Base-by-base conservation (phyloP, 768 basidiomycete genomes). In the Candolleomyces eurysporus region DNA sequence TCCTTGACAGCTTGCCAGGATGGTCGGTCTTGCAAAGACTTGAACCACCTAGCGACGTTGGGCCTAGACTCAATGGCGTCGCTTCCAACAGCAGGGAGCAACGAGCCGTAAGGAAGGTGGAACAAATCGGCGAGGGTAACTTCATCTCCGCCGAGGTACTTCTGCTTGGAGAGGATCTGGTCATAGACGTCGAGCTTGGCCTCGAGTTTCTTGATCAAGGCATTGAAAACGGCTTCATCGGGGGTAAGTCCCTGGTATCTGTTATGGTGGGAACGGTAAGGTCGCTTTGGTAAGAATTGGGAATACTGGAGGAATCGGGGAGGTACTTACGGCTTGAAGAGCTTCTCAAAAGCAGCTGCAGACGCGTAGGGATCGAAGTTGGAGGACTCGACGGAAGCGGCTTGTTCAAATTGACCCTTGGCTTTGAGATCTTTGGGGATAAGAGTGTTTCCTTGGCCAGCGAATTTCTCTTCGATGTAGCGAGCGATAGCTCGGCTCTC, bases 401-500 rank as follows among this genome's bases (percentile, higher is more conserved):
- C 81, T 66, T 83, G 82, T 65, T 85, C 83, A 62, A 84, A 82
- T 11, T 80, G 69, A 2, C 81, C 84, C 8, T 68, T 72, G 17
- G 65, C 70, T 42, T 76, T 69, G 7, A 73, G 43, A 10, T 76
- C 75, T 4, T 67, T 66, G 4, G 89, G 88, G 46, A 87, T 72
- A 43, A 89, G 76, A 5, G 68, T 59, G 3, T 80, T 76, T 45
- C 85, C 86, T 65, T 85, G 79, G 51, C 72, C 50, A 0, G 79
- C 69, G 63, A 87, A 84, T 67, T 88, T 89, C 60, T 71, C 71
- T 31, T 78, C 81, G 63, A 89, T 68, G 69, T 89, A 91, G 17
- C 85, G 82, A 8, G 68, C 68, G 56, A 90, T 88, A 0, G 86
- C 86, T 32, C 86, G 83, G 43, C 79, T 81, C 66, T 88, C 87